phyloP scores from a whole-genome alignment of 371 early-diverging fungal genomes.

The Apophysomyces trapeziformis region DNA sequence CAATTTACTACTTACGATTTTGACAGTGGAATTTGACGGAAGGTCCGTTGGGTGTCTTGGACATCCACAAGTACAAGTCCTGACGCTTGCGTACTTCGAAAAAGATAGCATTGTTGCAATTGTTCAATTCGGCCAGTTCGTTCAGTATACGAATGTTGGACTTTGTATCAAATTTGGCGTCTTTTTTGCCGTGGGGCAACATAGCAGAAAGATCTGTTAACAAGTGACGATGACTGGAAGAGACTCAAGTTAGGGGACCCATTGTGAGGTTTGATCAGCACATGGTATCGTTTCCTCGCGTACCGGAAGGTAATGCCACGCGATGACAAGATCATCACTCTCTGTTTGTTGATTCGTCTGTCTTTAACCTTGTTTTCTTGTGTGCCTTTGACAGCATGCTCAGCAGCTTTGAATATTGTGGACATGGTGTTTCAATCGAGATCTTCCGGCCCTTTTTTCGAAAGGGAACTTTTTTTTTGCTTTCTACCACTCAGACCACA shows the following conservation, averaged over 20 bases:
- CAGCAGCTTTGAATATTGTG: conserved; percentile 44
- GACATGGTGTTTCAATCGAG: conserved; percentile 30
- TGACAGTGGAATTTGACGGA: conserved; percentile 94
- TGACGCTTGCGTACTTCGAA: conserved; percentile 93
- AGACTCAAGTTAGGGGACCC: not conserved
- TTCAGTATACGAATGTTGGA: conserved; percentile 86
- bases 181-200: conserved; percentile 95
- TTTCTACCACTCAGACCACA: not conserved
- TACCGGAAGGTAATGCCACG: conserved; percentile 91
- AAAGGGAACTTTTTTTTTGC: not conserved
- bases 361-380: conserved; percentile 35
- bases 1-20: conserved; percentile 64
- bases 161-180: conserved; percentile 92
- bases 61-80: conserved; percentile 95
- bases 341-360: conserved; percentile 79
- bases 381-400: conserved; percentile 33
- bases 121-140: conserved; percentile 94
- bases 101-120: conserved; percentile 96
- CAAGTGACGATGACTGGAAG: conserved; percentile 84
- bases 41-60: conserved; percentile 95
- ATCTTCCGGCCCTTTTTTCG: too few relatives aligned
- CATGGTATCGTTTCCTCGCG: not conserved
- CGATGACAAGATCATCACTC: conserved; percentile 87
- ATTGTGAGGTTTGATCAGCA: too few relatives aligned
- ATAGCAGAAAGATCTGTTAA: conserved; percentile 86